phyloP scores from a whole-genome alignment of 768 basidiomycete species.

The Pilatotrama ljubarskyi region DNA sequence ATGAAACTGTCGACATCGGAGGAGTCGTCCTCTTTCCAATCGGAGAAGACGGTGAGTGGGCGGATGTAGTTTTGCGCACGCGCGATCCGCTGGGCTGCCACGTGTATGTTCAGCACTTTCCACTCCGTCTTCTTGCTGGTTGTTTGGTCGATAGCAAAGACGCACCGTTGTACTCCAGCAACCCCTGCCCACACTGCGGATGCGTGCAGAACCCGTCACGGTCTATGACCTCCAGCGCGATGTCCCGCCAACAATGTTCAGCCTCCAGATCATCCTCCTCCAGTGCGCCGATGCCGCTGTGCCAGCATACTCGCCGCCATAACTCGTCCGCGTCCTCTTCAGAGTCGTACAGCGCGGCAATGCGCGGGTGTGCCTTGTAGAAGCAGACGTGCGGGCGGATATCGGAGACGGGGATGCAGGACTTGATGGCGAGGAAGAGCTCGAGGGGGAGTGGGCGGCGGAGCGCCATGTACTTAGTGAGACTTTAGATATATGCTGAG shows the following conservation, averaged over 20 bases:
- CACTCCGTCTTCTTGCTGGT: too few species aligned
- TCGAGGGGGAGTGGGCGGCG: slow-evolving; percentile 16
- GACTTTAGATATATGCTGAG: too few species aligned
- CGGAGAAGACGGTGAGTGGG: background rate
- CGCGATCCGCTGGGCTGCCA: too few species aligned
- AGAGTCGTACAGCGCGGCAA: slow-evolving; percentile 24
- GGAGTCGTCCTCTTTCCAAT: background rate
- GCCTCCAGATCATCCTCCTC: background rate
- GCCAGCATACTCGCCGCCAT: slow-evolving; percentile 15
- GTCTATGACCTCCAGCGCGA: slow-evolving; percentile 4
- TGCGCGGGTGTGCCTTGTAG: slow-evolving; percentile 18
- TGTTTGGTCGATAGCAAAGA: too few species aligned
- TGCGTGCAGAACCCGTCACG: slow-evolving; percentile 12
- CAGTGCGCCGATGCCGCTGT: slow-evolving; percentile 19
- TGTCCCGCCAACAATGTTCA: slow-evolving; percentile 2
- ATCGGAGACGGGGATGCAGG: slow-evolving; percentile 15
- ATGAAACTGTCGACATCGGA: too few species aligned
- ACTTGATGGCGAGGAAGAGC: slow-evolving; percentile 19
- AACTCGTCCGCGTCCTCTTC: slow-evolving; percentile 18
- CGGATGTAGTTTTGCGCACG: background rate
- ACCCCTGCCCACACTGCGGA: slow-evolving; percentile 6
- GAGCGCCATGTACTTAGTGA: too few species aligned
- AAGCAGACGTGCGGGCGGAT: slow-evolving; percentile 27
- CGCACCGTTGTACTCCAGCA: background rate
- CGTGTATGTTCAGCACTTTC: too few species aligned